phyloP scores from a whole-genome alignment of 2,329 filamentous ascomycete species.

The Alternaria metachromatica region DNA sequence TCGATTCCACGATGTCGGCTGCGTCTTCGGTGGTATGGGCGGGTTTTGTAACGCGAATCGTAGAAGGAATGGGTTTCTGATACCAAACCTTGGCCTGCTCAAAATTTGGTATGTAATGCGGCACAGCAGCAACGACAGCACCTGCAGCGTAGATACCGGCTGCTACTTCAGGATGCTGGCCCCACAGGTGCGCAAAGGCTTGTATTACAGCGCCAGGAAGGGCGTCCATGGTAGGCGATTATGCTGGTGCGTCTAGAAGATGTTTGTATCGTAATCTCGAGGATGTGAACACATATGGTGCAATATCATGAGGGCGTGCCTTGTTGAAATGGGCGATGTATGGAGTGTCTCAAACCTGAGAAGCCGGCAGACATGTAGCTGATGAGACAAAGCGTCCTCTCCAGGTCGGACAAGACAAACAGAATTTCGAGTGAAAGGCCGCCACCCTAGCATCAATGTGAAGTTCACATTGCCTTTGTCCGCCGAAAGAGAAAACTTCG shows the following conservation, averaged over 20 bases:
- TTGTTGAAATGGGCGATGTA: not conserved
- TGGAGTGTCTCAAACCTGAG: not conserved
- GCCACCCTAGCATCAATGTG: not conserved
- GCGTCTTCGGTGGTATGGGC: not conserved
- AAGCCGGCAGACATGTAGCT: not conserved
- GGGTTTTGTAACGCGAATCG: not conserved
- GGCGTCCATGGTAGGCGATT: not conserved
- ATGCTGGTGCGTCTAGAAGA: not conserved
- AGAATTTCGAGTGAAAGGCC: not conserved
- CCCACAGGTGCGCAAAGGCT: not conserved
- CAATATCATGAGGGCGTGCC: not conserved
- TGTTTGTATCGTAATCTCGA: not conserved
- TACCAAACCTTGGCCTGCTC: constrained; percentile 1
- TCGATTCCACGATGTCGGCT: not conserved
- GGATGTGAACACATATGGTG: not conserved
- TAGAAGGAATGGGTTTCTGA: not conserved
- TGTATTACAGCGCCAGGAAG: not conserved
- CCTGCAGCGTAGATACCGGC: not conserved
- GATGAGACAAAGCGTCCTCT: not conserved
- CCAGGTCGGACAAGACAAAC: not conserved
- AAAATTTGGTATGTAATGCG: not conserved
- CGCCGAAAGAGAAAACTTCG: not conserved
- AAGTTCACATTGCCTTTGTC: not conserved
- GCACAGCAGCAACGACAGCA: not conserved
- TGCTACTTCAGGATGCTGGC: not conserved